These are phyloP conservation scores for Microdochium nivale DNA, from an alignment of 2,329 filamentous ascomycete species.

Conservation along the genomic window DNA sequence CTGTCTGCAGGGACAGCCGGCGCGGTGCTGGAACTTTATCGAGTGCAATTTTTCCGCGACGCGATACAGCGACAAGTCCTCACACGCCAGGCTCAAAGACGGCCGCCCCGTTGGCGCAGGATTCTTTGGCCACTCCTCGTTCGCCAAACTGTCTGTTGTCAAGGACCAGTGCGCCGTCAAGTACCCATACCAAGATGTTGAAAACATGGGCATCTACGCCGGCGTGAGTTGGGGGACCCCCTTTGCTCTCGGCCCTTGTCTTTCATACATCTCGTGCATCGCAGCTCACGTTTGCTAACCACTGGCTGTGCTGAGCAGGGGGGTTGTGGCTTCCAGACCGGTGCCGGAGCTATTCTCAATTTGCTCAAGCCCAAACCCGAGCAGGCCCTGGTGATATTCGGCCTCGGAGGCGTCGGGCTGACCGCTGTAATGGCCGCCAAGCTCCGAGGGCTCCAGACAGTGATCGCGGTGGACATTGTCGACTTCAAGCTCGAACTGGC, in stretches of 20 bases:
- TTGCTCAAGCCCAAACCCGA: constrained; percentile 15
- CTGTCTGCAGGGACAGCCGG: constrained; percentile 16
- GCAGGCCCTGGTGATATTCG: constrained; percentile 24
- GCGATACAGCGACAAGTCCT: constrained; percentile 6
- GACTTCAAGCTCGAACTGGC: constrained; percentile 30
- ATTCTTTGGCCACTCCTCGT: constrained; percentile 23
- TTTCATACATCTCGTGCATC: too few species aligned
- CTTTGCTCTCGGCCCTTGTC: too few species aligned
- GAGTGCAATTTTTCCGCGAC: constrained; percentile 13
- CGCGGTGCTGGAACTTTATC: constrained; percentile 17
- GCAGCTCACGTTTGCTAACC: too few species aligned
- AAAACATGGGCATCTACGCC: constrained; percentile 14
- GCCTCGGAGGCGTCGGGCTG: constrained; percentile 30
- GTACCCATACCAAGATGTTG: too few species aligned
- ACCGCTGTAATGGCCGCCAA: constrained; percentile 28
- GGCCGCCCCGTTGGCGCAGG: constrained; percentile 12
- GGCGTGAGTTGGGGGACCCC: too few species aligned
- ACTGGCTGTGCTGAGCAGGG: constrained; percentile 14
- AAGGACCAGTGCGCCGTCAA: constrained; percentile 14
- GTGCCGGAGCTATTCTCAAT: constrained; percentile 30
- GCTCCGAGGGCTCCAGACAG: constrained; percentile 14
- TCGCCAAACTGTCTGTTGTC: constrained; percentile 15
- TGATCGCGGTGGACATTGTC: constrained; percentile 38
- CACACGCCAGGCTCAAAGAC: constrained; percentile 6
- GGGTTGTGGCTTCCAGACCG: constrained; percentile 34